Base-by-base conservation (phyloP, 2,329 filamentous ascomycete species). In the Aschersonia sp. region DNA sequence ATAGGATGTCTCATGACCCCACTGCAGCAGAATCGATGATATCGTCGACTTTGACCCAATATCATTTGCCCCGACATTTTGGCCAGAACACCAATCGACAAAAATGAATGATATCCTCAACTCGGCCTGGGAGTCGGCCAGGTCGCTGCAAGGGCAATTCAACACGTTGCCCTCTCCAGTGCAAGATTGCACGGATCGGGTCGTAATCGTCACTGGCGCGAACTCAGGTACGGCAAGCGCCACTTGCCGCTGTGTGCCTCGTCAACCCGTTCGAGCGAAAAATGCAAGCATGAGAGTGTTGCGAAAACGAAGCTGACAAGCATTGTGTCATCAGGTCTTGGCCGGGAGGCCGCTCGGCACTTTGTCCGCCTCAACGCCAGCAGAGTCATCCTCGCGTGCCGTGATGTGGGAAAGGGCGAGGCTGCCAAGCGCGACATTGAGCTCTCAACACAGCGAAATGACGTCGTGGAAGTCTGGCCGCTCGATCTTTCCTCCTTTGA, bases 331-430 rank as follows among this genome's bases (percentile, higher is more conserved):
- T 22, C 35, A 50, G 41, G 50, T 39, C 55, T 72, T 2, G 69
- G 69, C 5, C 58, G 63, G 14, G 69, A 71, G 50, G 64, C 65
- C 35, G 62, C 63, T 10, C 60, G 62, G 4, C 66, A 71, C 47
- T 63, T 70, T 48, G 57, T 62, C 8, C 58, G 58, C 5, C 62
- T 71, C 30, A 57, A 61, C 4, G 67, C 66, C 6, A 52, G 56
- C 22, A 64, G 61, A 30, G 62, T 74, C 12, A 66, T 74, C 37
- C 55, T 74, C 12, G 68, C 60, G 35, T 63, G 64, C 12, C 67
- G 70, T 40, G 58, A 55, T 40, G 45, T 63, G 1, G 56, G 61
- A 2, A 69, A 68, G 45, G 71, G 65, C 41, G 59, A 69, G 22
- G 61, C 55, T 1, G 71, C 72, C 32, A 60, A 61, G 47, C 50